Evolutionary conservation across 768 basidiomycete genomes (phyloP).

Genomic region (Melanogaster broomeanus): DNA sequence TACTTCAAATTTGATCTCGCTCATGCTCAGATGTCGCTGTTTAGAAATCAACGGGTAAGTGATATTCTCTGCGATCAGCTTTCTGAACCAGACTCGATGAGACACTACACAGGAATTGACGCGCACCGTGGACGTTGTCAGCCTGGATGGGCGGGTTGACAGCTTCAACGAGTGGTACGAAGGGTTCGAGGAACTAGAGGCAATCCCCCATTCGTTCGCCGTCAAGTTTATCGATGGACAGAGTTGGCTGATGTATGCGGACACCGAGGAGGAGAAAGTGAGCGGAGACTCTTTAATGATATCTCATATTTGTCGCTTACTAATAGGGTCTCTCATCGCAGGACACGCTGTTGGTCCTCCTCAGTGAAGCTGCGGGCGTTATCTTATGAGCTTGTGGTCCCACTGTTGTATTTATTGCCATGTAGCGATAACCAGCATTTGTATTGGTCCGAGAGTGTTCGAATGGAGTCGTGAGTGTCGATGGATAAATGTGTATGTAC

Average conservation of each 20-base stretch:
- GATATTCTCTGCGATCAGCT: not conserved
- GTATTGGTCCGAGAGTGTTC: no score
- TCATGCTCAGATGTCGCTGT: constrained; percentile 45
- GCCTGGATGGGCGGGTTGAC: constrained; percentile 47
- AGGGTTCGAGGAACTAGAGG: constrained; percentile 66
- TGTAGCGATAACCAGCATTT: not conserved
- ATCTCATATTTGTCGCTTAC: not conserved
- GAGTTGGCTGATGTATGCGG: constrained; percentile 60
- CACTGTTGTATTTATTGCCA: not conserved
- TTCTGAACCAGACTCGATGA: no score
- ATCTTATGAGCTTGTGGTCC: constrained; percentile 18
- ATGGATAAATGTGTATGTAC: no score
- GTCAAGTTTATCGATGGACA: constrained; percentile 56
- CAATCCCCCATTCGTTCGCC: constrained; percentile 67
- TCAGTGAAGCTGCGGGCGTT: constrained; percentile 30
- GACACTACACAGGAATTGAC: constrained; percentile 28
- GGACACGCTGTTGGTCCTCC: constrained; percentile 29
- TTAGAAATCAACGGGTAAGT: constrained; percentile 52
- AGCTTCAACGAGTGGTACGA: constrained; percentile 63
- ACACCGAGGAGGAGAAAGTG: constrained; percentile 66
- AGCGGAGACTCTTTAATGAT: constrained; percentile 2
- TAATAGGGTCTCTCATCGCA: constrained; percentile 7
- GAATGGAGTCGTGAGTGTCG: no score
- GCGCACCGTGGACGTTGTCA: constrained; percentile 35
- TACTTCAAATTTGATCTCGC: constrained; percentile 56